Base-by-base conservation (phyloP, 2,329 filamentous ascomycete species). In the Mycosphaerella sp. region DNA sequence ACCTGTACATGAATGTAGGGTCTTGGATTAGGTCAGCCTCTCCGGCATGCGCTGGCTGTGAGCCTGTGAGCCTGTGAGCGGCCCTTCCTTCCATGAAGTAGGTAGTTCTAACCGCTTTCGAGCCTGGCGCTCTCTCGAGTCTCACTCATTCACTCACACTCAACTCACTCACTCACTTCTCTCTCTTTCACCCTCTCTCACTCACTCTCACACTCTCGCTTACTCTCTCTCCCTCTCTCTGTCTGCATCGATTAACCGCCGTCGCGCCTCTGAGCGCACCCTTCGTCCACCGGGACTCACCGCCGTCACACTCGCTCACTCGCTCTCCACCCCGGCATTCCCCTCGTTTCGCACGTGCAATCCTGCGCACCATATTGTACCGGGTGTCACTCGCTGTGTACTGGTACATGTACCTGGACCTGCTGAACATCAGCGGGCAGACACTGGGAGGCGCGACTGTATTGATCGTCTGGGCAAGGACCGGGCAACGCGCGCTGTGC, bases 391-490 rank as follows among this genome's bases (percentile, higher is more conserved):
- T 36, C 34, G 34, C 34, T 36, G 26, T 26, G 26, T 4, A 26
- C 26, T 17, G 14, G 14, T 17, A 17, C 26, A 4, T 26, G 26
- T 26, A 26, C 26, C 26, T 26, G 26, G 26, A 26, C 4, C 26
- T 26, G 26, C 26, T 26, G 26, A 26, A 6, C 55, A 51, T 17
- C 17, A 21, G 41, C 48, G 40, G 48, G 48, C 39, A 51, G 43
- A 44, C 34, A 29, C 48, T 51, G 48, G 34, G 34, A 42, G 11
- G 47, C 41, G 40, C 42, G 36, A 29, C 48, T 41, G 48, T 47
- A 42, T 26, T 50, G 48, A 44, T 55, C 47, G 53, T 42, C 53
- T 55, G 48, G 53, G 21, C 40, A 9, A 42, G 40, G 40, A 26
- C 21, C 9, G 11, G 40, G 40, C 21, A 42, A 4, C 3, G 40